These are phyloP conservation scores for Prunus mira DNA, from an alignment of 306 rosid species.

Conservation along the genomic window DNA sequence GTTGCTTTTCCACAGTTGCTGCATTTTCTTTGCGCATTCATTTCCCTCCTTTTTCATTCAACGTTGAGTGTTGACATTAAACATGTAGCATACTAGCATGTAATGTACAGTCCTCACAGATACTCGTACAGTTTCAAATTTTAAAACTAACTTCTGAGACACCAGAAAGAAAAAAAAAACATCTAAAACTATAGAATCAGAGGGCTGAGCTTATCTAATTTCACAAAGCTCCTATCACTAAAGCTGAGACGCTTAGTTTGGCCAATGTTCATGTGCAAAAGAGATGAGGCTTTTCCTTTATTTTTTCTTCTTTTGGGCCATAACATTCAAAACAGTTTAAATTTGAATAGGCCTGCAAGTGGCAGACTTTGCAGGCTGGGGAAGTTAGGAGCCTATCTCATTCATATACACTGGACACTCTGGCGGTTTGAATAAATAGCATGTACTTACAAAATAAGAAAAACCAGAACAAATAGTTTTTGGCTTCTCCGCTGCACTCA, in stretches of 20 bases:
- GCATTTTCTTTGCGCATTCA: background rate
- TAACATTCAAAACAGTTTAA: background rate
- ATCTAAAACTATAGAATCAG: background rate
- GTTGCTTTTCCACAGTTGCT: conserved; percentile 7
- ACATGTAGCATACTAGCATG: background rate
- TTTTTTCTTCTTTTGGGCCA: background rate
- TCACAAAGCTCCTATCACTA: background rate
- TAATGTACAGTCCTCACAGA: background rate
- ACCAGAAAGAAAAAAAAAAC: background rate
- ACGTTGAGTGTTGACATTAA: background rate
- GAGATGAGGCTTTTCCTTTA: background rate
- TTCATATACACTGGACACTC: background rate
- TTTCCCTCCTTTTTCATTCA: conserved; percentile 25
- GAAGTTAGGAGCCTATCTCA: background rate
- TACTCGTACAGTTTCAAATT: background rate
- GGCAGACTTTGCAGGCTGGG: background rate
- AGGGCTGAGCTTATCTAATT: too few relatives aligned
- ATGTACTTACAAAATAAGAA: too few relatives aligned
- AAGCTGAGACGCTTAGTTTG: background rate
- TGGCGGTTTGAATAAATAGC: too few relatives aligned
- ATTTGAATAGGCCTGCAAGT: background rate
- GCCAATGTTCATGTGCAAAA: background rate
- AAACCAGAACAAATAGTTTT: too few relatives aligned
- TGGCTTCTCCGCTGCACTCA: too few relatives aligned
- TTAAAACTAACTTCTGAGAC: background rate